Percentiles rank a stretch among this genome's conserved stretches.
Conservation (phyloP, 2,329 filamentous ascomycete genomes). For the Colletotrichum eleusines region DNA sequence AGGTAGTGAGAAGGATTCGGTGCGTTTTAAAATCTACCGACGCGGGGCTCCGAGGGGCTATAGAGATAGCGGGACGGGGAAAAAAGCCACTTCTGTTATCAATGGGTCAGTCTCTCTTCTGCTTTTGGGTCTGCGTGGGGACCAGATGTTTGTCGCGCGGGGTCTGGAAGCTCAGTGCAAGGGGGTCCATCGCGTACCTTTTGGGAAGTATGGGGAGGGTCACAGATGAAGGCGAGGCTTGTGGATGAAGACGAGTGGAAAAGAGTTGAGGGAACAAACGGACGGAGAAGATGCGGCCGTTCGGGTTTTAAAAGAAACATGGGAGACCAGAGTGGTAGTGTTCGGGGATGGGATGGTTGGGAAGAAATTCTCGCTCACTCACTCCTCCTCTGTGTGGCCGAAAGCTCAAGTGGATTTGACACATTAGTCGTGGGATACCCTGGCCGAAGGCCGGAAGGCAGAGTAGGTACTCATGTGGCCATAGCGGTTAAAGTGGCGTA, state of each 20-base stretch:
- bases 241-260: constrained; percentile 28
- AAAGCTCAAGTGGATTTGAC: constrained; percentile 40
- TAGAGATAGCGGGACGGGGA: constrained; percentile 37
- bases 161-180: constrained; percentile 19
- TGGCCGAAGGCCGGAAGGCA: constrained; percentile 33
- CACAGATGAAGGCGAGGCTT: constrained; percentile 8
- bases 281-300: constrained; percentile 32
- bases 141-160: neutral
- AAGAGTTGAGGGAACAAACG: constrained; percentile 21
- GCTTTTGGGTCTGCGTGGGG: constrained; percentile 12
- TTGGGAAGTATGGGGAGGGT: neutral
- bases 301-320: constrained; percentile 42
- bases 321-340: constrained; percentile 25
- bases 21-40: constrained; percentile 34
- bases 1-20: constrained; percentile 46
- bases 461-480: constrained; percentile 5
- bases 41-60: constrained; percentile 48
- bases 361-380: constrained; percentile 31
- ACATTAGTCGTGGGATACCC: constrained; percentile 37
- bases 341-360: constrained; percentile 32
- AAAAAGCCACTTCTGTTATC: constrained; percentile 29
- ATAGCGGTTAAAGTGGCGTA: neutral
- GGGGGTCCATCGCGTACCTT: constrained; percentile 27
- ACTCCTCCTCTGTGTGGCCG: constrained; percentile 20
- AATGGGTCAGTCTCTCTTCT: constrained; percentile 18